Percentiles rank a stretch among this genome's conserved stretches.
Conservation (phyloP, 2,329 filamentous ascomycete genomes). For the Coniochaeta sp. region DNA sequence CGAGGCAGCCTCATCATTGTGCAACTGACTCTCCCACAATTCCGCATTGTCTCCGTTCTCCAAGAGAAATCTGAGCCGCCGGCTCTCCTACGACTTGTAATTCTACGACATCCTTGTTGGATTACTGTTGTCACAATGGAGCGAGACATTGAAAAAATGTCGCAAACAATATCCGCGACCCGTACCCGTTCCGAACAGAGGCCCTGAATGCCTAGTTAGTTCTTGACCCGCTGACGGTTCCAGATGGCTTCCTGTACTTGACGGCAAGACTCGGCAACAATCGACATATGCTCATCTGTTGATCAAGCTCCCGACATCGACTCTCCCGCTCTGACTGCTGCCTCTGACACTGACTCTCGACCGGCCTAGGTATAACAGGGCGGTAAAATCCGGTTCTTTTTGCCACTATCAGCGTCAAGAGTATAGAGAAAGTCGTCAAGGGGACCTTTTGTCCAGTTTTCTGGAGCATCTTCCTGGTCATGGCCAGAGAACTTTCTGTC, state of each 20-base stretch:
- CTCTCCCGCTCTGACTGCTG: slow-evolving; percentile 10
- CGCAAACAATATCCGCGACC: slow-evolving; percentile 12
- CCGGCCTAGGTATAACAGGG: slow-evolving; percentile 18
- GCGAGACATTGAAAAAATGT: slow-evolving; percentile 10
- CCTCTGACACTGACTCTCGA: slow-evolving; percentile 16
- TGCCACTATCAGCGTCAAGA: slow-evolving; percentile 16
- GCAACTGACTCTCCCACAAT: not conserved
- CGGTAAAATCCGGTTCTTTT: slow-evolving; percentile 14
- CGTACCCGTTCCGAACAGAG: slow-evolving; percentile 6
- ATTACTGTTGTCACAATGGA: not conserved
- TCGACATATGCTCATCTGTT: slow-evolving; percentile 17
- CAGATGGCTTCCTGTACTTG: slow-evolving; percentile 19
- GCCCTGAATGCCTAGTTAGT: slow-evolving; percentile 7
- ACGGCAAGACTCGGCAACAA: slow-evolving; percentile 18
- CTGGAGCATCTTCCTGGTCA: no score
- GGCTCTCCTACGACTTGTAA: not conserved
- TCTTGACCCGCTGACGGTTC: slow-evolving; percentile 16
- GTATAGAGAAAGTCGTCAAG: slow-evolving; percentile 18
- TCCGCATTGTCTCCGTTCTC: not conserved
- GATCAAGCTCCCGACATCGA: slow-evolving; percentile 15
- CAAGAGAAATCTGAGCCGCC: not conserved
- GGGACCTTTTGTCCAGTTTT: slow-evolving; percentile 8
- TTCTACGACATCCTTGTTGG: not conserved
- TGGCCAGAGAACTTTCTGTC: no score
- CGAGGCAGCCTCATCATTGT: no score